Base-by-base conservation (phyloP, 2,329 filamentous ascomycete species). In the Verticillium zaregamsianum region DNA sequence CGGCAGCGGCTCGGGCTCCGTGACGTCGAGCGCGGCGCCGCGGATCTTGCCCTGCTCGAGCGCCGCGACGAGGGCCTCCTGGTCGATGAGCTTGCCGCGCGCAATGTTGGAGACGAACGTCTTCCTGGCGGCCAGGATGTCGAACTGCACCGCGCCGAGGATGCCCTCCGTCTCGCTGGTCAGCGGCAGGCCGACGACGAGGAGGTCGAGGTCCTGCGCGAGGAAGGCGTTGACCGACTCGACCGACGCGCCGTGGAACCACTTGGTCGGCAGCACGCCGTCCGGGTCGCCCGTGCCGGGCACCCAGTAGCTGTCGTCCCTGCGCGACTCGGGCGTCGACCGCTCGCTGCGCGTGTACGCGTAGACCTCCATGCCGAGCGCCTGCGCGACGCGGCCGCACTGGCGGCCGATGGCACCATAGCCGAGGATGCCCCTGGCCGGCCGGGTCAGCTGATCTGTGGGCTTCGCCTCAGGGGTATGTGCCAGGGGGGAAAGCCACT, bases 1-100 rank as follows among this genome's bases (percentile, higher is more conserved):
- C 0, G 90, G 90, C 65, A 94, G 72, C 0, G 91, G 91, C 72
- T 94, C 91, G 0, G 91, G 91, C 63, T 93, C 90, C 2, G 90
- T 90, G 1, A 94, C 91, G 70, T 93, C 91, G 49, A 94, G 74
- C 1, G 90, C 90, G 0, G 91, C 91, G 33, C 91, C 91, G 3
- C 79, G 69, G 57, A 81, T 77, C 17, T 70, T 57, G 5, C 71
- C 78, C 3, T 65, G 65, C 45, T 82, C 74, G 12, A 93, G 75
- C 0, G 89, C 88, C 2, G 78, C 77, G 20, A 82, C 74, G 12
- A 93, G 75, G 0, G 89, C 88, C 1, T 82, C 75, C 2, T 79
- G 81, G 57, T 80, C 68, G 25, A 84, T 70, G 15, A 84, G 74
- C 0, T 76, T 74, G 0, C 81, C 91, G 2, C 91, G 83, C 0